Base-by-base conservation (phyloP, 345 rosid genomes). In the Euclidium syriacum region DNA sequence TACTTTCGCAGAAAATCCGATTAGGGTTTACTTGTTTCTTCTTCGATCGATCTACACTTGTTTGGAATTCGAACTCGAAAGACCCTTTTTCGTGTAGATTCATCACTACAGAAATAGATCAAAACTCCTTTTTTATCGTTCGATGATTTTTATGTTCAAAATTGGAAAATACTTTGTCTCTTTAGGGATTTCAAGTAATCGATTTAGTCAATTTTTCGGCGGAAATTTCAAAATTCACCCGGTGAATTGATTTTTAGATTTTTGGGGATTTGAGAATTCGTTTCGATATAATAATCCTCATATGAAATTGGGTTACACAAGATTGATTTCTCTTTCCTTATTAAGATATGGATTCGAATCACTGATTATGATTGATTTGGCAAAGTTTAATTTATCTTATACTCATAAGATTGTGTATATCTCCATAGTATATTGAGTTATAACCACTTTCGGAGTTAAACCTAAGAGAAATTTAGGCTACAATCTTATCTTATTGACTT, bases 251-350 rank as follows among this genome's bases (percentile, higher is more conserved):
- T 14, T 32, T 17, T 26, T n/a, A n/a, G n/a, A n/a, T 39, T 26
- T 15, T 34, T 14, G 5, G 24, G 38, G 19, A 32, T 22, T 38
- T 40, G 24, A 56, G 39, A 38, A 12, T 39, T 22, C 44, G 12
- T 62, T 68, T 34, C 43, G 34, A 27, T 58, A 27, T 39, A 29
- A 29, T 5, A 38, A 12, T 52, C 6, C 3, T 52, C 10, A 33
- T 35, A 22, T 35, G 48, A 10, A 16, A 30, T 10, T 17, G 20
- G 19, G 48, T 34, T n/a, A n/a, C n/a, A n/a, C 16, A 44, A 7
- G 61, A 33, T 33, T 68, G 60, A 41, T 70, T 61, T 43, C 15
- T 42, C 52, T 7, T 68, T 27, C 68, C 61, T 53, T 54, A 44
- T 53, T 41, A 7, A 56, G 62, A 7, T 70, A 36, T 43, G 50